These are phyloP conservation scores for Phymatotrichopsis omnivora DNA, from an alignment of 2,329 filamentous ascomycete genomes.

Conservation along the genomic window DNA sequence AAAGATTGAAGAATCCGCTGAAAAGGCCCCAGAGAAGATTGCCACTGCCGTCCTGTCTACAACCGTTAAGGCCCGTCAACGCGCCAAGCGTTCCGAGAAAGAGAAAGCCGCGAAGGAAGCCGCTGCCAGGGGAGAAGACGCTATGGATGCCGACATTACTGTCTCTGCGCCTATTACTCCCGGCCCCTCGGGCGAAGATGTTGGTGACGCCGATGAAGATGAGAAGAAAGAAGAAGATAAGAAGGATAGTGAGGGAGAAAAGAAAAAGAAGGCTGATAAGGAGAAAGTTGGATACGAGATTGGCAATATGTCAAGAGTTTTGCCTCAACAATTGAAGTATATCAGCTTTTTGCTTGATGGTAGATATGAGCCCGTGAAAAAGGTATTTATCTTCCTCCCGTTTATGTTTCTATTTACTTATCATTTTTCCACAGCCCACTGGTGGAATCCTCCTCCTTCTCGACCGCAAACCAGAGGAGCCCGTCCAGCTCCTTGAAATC, in stretches of 20 bases:
- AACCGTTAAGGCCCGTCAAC: conserved; percentile 89
- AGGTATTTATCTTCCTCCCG: conserved; percentile 47
- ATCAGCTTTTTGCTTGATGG: conserved; percentile 75
- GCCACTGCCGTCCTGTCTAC: conserved; percentile 94
- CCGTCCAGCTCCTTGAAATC: conserved; percentile 75
- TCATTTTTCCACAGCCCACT: conserved; percentile 56
- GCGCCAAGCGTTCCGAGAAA: conserved; percentile 87
- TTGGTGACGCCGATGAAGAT: conserved; percentile 50
- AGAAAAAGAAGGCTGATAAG: conserved; percentile 86
- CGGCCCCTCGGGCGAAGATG: conserved; percentile 49
- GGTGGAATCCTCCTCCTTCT: conserved; percentile 86
- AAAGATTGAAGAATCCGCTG: conserved; percentile 87
- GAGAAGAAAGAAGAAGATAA: conserved; percentile 46
- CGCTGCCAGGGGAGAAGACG: conserved; percentile 67
- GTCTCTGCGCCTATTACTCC: conserved; percentile 59
- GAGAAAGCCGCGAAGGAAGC: conserved; percentile 30
- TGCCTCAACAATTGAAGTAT: conserved; percentile 88
- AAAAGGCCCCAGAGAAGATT: conserved; percentile 86
- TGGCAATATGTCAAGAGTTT: conserved; percentile 91
- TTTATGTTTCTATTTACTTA: conserved; percentile 1
- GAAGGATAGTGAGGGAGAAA: conserved; percentile 49
- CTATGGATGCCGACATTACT: conserved; percentile 85
- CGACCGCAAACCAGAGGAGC: conserved; percentile 68
- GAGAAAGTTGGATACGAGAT: conserved; percentile 95
- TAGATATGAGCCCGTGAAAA: conserved; percentile 85